These are phyloP conservation scores for Botrytis byssoidea DNA, from an alignment of 2,329 filamentous ascomycete genomes.

Conservation along the genomic window DNA sequence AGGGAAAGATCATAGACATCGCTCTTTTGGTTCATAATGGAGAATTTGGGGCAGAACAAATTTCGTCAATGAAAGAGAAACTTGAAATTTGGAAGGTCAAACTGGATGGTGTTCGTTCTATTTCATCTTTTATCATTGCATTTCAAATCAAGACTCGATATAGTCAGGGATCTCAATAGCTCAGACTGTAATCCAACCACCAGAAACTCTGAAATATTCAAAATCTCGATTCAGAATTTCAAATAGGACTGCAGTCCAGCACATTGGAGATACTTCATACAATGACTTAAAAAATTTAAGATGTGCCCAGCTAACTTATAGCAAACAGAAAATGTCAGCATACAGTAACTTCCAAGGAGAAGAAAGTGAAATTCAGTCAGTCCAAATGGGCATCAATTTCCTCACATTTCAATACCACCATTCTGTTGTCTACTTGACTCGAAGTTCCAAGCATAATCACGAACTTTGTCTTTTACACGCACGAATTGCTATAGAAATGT, in stretches of 20 bases:
- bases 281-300: not conserved
- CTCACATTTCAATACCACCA: conserved; percentile 27
- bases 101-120: conserved; percentile 1
- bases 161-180: not conserved
- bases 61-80: not conserved
- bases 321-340: not conserved
- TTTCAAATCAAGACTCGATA: not conserved
- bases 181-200: not conserved
- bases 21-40: not conserved
- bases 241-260: not conserved
- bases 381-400: conserved; percentile 22
- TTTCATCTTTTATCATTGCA: not conserved
- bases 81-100: not conserved
- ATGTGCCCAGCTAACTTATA: not conserved
- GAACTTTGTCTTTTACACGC: conserved; percentile 23
- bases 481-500: conserved; percentile 18
- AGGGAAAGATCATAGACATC: conserved; percentile 23
- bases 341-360: not conserved
- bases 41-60: not conserved
- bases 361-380: conserved; percentile 10
- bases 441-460: conserved; percentile 15
- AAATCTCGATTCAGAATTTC: not conserved
- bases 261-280: not conserved
- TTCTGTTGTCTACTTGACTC: conserved; percentile 24
- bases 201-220: not conserved